Base-by-base conservation (phyloP, 805 yeast genomes). In the Candida dajiaensis region DNA sequence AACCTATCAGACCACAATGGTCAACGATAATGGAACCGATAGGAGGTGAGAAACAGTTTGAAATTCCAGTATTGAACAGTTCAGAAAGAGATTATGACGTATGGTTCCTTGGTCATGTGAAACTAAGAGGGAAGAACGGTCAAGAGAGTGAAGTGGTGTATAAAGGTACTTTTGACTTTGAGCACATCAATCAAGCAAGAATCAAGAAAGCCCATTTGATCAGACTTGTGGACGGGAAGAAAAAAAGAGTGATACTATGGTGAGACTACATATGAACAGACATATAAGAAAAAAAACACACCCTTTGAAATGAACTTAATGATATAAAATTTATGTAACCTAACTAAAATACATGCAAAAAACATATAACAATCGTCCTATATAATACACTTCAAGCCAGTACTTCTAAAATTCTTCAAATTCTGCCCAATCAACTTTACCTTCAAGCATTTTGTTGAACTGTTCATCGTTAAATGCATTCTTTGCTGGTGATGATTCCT, bases 171-270 rank as follows among this genome's bases (percentile, higher is more conserved):
- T 58, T 57, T 36, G 61, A 57, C 33, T 47, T 53, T 20, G 63
- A 58, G 19, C 62, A 59, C 45, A 37, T 42, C 18, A 59, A 55
- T n/a, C 59, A 56, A 22, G 62, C 59, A 6, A 50, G 52, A n/a
- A 38, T 59, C 12, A 25, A 35, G 2, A 50, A 50, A 8, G 57
- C 57, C 0, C 52, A 54, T 36, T 41, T 59, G 35, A 50, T 55
- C 15, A 48, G 38, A 28, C 42, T 40, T 2, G 46, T 49, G 1
- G 44, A 51, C 2, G 61, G 61, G 1, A 48, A 54, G 40, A 52
- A 52, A 25, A 50, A 43, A 15, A 49, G 55, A 29, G 46, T 44
- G 12, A 40, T 51, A 4, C 44, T 59, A 28, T 57, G 63, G 63
- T 28, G 53, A 49, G n/a, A 40, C 36, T 33, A 33, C 19, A 8